phyloP scores from a whole-genome alignment of 2,329 filamentous ascomycete genomes.

The Aspergillus phoenicis region DNA sequence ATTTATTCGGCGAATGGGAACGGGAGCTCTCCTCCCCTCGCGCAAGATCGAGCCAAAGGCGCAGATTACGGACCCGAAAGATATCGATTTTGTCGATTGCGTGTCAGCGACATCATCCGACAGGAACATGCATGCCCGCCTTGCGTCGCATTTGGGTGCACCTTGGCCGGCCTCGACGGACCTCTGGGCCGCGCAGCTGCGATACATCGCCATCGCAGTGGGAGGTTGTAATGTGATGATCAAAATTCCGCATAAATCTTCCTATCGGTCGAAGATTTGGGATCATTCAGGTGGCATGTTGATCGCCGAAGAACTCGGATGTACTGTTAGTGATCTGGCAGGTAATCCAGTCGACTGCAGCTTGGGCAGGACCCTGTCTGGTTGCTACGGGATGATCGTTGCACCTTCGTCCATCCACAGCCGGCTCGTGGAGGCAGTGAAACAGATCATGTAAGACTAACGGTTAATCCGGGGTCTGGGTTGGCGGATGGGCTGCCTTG shows the following conservation, averaged over 20 bases:
- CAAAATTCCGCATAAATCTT: conserved; percentile 48
- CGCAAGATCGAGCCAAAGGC: conserved; percentile 32
- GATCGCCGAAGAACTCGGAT: conserved; percentile 55
- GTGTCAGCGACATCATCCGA: conserved; percentile 41
- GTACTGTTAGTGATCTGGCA: conserved; percentile 54
- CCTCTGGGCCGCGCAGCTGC: conserved; percentile 57
- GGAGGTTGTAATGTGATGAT: conserved; percentile 54
- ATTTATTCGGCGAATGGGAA: conserved; percentile 43
- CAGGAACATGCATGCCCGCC: conserved; percentile 40
- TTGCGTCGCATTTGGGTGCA: conserved; percentile 44
- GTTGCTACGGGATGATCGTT: conserved; percentile 47
- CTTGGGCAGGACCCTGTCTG: conserved; percentile 42
- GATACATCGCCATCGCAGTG: conserved; percentile 56
- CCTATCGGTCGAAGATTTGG: conserved; percentile 55
- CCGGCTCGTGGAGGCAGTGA: conserved; percentile 35
- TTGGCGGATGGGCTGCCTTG: not conserved
- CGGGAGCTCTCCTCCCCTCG: conserved; percentile 34
- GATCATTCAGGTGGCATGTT: conserved; percentile 59
- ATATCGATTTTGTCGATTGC: conserved; percentile 52
- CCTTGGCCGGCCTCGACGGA: conserved; percentile 52
- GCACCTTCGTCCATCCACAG: conserved; percentile 42
- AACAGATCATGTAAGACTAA: conserved; percentile 22
- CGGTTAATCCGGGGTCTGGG: not conserved
- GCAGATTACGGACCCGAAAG: conserved; percentile 31
- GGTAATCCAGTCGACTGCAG: conserved; percentile 54